Percentiles rank a stretch among this genome's conserved stretches.
These are phyloP conservation scores for Penicillium egyptiacum DNA, from an alignment of 495 filamentous ascomycete species.

Conservation along the genomic window DNA sequence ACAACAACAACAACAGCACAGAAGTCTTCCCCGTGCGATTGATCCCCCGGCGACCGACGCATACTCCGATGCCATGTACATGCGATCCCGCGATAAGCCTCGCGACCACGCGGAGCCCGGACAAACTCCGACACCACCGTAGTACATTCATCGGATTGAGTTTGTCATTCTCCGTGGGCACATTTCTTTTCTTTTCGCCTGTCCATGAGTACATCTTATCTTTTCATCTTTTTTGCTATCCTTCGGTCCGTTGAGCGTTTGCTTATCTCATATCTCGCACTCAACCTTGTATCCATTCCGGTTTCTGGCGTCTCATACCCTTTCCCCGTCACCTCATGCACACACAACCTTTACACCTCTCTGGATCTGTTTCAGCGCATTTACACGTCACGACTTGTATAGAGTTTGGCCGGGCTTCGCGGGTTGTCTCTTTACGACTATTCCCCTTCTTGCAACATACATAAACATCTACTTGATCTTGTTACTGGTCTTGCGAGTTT, in stretches of 20 bases:
- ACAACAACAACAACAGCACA: slow-evolving; percentile 46
- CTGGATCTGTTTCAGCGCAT: slow-evolving; percentile 21
- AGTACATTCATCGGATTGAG: slow-evolving; percentile 7
- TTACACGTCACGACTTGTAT: slow-evolving; percentile 32
- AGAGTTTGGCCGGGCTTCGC: slow-evolving; percentile 25
- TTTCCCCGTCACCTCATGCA: slow-evolving; percentile 10
- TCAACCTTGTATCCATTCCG: slow-evolving; percentile 18
- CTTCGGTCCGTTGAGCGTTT: slow-evolving; percentile 20
- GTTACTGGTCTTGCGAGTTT: slow-evolving; percentile 5
- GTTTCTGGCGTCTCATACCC: slow-evolving; percentile 20
- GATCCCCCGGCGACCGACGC: slow-evolving; percentile 20
- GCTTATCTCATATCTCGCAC: slow-evolving; percentile 6
- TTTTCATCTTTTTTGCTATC: slow-evolving; percentile 1
- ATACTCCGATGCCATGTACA: slow-evolving; percentile 41
- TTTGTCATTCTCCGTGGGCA: not conserved
- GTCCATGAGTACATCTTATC: slow-evolving; percentile 1
- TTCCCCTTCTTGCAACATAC: slow-evolving; percentile 25
- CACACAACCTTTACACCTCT: slow-evolving; percentile 4
- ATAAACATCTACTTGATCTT: slow-evolving; percentile 24
- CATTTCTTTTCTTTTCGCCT: not conserved
- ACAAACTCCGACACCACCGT: slow-evolving; percentile 48
- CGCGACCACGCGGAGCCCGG: slow-evolving; percentile 31
- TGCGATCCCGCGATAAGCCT: slow-evolving; percentile 39
- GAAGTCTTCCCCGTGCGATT: slow-evolving; percentile 26
- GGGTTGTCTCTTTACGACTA: slow-evolving; percentile 23